phyloP scores from a whole-genome alignment of 768 basidiomycete genomes.

The Leccinum variicolor region DNA sequence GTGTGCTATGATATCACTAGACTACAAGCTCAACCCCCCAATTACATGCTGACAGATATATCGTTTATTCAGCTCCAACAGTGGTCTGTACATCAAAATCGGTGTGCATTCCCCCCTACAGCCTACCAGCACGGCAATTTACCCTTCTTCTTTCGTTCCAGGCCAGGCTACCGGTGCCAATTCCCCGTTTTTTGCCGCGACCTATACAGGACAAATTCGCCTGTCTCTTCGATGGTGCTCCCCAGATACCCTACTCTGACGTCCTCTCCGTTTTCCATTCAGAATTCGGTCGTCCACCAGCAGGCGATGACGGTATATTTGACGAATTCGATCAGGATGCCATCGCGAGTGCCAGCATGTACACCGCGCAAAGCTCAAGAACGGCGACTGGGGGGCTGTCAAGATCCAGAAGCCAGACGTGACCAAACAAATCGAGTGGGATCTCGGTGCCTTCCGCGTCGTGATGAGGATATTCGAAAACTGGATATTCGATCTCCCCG shows the following conservation, averaged over 20 bases:
- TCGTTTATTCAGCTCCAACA: slow-evolving; percentile 75
- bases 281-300: neutral
- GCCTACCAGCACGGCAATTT: neutral
- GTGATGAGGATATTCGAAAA: too few relatives aligned
- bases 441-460: too few relatives aligned
- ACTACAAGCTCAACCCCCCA: too few relatives aligned
- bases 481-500: too few relatives aligned
- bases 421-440: too few relatives aligned
- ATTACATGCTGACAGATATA: slow-evolving; percentile 63
- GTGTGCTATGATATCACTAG: too few relatives aligned
- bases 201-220: slow-evolving; percentile 82
- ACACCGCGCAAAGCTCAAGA: slow-evolving; percentile 65
- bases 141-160: too few relatives aligned
- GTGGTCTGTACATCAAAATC: slow-evolving; percentile 84
- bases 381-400: slow-evolving; percentile 76
- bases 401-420: slow-evolving; percentile 93
- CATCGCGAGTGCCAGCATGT: slow-evolving; percentile 90
- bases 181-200: slow-evolving; percentile 81
- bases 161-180: too few relatives aligned
- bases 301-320: slow-evolving; percentile 75
- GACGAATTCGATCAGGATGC: slow-evolving; percentile 72
- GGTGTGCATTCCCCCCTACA: slow-evolving; percentile 35
- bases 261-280: slow-evolving; percentile 35
- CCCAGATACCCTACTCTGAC: slow-evolving; percentile 72
- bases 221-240: slow-evolving; percentile 84